Conservation (phyloP, 345 rosid genomes). For the Sonneratia caseolaris region DNA sequence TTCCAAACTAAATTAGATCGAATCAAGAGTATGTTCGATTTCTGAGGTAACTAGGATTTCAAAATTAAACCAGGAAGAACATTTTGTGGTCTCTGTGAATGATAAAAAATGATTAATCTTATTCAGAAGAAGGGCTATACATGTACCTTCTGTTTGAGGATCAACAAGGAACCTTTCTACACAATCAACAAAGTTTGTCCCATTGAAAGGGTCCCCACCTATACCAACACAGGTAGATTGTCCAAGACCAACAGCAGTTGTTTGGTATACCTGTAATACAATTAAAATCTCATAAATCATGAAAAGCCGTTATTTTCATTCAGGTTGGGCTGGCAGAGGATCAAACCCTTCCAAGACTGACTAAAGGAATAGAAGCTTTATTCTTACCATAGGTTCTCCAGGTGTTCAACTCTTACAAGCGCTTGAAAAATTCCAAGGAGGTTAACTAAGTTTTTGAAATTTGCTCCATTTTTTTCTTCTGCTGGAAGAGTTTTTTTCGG, state of each 20-base stretch:
- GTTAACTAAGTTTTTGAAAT: not conserved
- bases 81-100: not conserved
- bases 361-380: not conserved
- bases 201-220: conserved; percentile 97
- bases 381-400: not conserved
- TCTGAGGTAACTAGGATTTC: not conserved
- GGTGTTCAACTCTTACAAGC: not conserved
- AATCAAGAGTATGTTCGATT: not conserved
- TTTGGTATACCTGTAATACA: conserved; percentile 76
- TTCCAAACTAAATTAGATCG: not conserved
- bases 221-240: conserved; percentile 92
- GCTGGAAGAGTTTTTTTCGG: not conserved
- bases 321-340: not conserved
- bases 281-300: not conserved
- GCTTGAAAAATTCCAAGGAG: not conserved
- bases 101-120: not conserved
- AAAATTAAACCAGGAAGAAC: not conserved
- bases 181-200: conserved; percentile 97
- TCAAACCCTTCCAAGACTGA: not conserved
- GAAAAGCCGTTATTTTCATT: not conserved
- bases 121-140: not conserved
- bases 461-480: no score
- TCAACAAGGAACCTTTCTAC: conserved; percentile 68
- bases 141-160: conserved; percentile 91
- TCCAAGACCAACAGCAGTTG: conserved; percentile 90